Percentiles rank a stretch among this genome's conserved stretches.
phyloP scores from a whole-genome alignment of 208 protist genomes.

The Leishmania gerbilli region DNA sequence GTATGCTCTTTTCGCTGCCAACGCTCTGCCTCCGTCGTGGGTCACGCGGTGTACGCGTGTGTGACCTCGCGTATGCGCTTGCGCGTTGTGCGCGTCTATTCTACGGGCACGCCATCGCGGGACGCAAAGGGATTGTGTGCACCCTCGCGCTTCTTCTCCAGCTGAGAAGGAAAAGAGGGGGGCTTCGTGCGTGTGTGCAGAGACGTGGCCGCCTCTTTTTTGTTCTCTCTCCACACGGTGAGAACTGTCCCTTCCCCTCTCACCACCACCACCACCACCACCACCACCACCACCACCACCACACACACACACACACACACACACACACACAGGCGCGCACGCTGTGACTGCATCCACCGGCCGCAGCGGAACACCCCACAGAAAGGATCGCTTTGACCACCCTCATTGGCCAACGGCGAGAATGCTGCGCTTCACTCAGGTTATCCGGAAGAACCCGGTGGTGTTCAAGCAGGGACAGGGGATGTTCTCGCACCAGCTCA shows the following conservation, averaged over 20 bases:
- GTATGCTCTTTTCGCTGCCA: background rate
- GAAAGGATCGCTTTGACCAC: background rate
- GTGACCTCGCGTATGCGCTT: background rate
- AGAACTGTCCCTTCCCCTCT: background rate
- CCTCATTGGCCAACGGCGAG: background rate
- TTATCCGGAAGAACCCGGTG: slow-evolving; percentile 82
- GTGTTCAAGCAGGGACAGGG: slow-evolving; percentile 92
- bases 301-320: background rate
- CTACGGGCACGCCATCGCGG: background rate
- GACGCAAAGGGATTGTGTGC: background rate
- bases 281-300: too few relatives aligned
- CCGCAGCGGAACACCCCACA: background rate
- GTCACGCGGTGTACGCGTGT: background rate
- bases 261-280: too few relatives aligned
- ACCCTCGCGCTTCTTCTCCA: background rate
- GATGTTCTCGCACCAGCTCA: slow-evolving; percentile 92
- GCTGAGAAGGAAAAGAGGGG: background rate
- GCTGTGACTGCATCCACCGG: background rate
- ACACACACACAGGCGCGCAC: background rate
- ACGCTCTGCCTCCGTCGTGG: background rate
- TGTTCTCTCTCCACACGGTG: background rate
- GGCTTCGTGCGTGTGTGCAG: too few relatives aligned
- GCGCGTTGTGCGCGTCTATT: background rate
- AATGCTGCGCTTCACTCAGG: slow-evolving; percentile 59
- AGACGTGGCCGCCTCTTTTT: background rate